These are phyloP conservation scores for Dipteronia dyeriana DNA, from an alignment of 345 rosid genomes.

Conservation along the genomic window DNA sequence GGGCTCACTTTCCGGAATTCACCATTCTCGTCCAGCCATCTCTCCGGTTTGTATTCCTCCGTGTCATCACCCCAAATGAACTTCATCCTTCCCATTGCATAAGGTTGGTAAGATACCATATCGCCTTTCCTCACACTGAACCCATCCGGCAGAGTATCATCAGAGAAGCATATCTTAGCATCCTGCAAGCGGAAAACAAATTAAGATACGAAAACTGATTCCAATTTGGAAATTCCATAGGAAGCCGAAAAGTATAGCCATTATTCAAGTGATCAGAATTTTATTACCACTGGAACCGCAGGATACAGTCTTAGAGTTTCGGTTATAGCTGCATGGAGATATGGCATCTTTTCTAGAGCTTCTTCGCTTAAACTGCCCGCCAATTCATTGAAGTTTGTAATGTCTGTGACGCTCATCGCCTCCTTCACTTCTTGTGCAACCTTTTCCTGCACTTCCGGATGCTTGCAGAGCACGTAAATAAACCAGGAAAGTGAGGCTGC, in stretches of 20 bases:
- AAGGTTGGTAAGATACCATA: conserved; percentile 50
- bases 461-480: conserved; percentile 49
- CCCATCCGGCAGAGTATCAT: conserved; percentile 66
- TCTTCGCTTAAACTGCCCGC: conserved; percentile 40
- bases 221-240: too few species aligned
- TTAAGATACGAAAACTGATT: neutral
- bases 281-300: conserved; percentile 57
- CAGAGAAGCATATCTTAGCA: conserved; percentile 52
- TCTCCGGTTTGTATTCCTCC: conserved; percentile 49
- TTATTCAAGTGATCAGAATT: neutral
- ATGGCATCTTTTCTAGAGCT: conserved; percentile 50
- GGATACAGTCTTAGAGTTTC: conserved; percentile 66
- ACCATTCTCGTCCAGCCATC: conserved; percentile 57
- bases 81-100: conserved; percentile 74
- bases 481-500: conserved; percentile 65
- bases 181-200: conserved; percentile 33
- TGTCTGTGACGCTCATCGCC: conserved; percentile 16
- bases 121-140: conserved; percentile 54
- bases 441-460: conserved; percentile 49
- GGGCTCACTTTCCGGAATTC: conserved; percentile 46
- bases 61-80: conserved; percentile 60
- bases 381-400: conserved; percentile 23
- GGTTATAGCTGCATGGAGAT: conserved; percentile 61
- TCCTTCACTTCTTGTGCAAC: conserved; percentile 44
- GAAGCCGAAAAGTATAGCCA: neutral